Conservation (phyloP, 2,329 filamentous ascomycete genomes). For the Gliomastix tumulicola region DNA sequence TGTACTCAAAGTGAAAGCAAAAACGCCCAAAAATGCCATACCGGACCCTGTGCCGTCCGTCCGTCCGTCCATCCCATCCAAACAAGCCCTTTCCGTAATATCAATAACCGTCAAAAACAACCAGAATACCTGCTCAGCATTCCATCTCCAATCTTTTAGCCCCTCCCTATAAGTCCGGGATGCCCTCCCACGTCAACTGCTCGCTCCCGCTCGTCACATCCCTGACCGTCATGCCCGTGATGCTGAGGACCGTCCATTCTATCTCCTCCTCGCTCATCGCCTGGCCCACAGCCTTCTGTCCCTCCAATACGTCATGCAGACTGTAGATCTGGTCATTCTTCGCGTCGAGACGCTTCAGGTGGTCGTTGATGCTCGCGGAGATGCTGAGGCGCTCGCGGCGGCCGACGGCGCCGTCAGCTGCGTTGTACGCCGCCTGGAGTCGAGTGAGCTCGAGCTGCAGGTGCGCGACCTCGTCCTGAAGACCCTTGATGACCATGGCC, state of each 20-base stretch:
- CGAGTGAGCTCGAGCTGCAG: slow-evolving; percentile 62
- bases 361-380: slow-evolving; percentile 50
- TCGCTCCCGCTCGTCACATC: slow-evolving; percentile 29
- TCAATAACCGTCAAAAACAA: too few species aligned
- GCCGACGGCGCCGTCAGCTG: slow-evolving; percentile 59
- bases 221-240: slow-evolving; percentile 37
- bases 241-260: slow-evolving; percentile 56
- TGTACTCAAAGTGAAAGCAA: too few species aligned
- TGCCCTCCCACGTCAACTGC: slow-evolving; percentile 33
- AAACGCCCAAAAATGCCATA: too few species aligned
- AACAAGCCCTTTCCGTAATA: too few species aligned
- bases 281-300: slow-evolving; percentile 61
- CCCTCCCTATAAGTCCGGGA: slow-evolving; percentile 20
- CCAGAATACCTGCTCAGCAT: too few species aligned
- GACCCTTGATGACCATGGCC: slow-evolving; percentile 73
- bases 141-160: too few species aligned
- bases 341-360: slow-evolving; percentile 59
- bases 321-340: slow-evolving; percentile 77
- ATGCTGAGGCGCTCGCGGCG: slow-evolving; percentile 57
- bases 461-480: slow-evolving; percentile 74
- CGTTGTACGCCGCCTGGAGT: slow-evolving; percentile 56
- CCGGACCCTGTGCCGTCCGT: too few species aligned
- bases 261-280: slow-evolving; percentile 56
- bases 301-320: slow-evolving; percentile 77
- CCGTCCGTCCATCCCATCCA: too few species aligned